These are phyloP conservation scores for Peronospora belbahrii DNA, from an alignment of 352 stramenopile species.

Conservation along the genomic window DNA sequence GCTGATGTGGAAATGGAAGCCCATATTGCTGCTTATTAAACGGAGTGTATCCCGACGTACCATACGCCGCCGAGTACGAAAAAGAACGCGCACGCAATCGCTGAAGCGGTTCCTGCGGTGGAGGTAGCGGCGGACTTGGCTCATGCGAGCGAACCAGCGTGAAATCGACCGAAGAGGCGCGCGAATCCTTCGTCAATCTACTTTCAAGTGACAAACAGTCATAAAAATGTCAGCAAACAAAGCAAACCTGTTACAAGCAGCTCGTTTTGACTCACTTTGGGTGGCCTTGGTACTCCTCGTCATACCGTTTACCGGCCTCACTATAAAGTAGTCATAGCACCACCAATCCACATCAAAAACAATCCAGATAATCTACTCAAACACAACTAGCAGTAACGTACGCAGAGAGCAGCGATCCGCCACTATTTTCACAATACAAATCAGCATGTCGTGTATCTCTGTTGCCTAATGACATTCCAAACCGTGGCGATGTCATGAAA, in stretches of 20 bases:
- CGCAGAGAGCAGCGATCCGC: conserved; percentile 23
- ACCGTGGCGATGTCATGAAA: conserved; percentile 46
- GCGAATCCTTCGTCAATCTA: conserved; percentile 54
- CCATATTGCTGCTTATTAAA: conserved; percentile 48
- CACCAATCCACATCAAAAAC: conserved; percentile 11
- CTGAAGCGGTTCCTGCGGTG: conserved; percentile 52
- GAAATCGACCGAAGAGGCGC: conserved; percentile 72
- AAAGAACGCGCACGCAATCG: conserved; percentile 69
- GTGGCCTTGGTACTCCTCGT: conserved; percentile 27
- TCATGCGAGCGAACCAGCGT: conserved; percentile 43
- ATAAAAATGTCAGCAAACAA: conserved; percentile 3
- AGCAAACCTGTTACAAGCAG: neutral
- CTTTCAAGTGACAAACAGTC: neutral
- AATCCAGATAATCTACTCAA: neutral
- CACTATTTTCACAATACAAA: conserved; percentile 24
- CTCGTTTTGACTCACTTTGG: conserved; percentile 14
- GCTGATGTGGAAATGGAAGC: conserved; percentile 30
- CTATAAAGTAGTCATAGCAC: conserved; percentile 8
- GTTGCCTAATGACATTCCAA: conserved; percentile 25
- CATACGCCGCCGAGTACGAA: conserved; percentile 62
- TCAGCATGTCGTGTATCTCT: conserved; percentile 18
- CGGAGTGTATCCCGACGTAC: conserved; percentile 38
- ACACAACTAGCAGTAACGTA: conserved; percentile 12
- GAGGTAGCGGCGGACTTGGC: conserved; percentile 60
- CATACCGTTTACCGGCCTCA: conserved; percentile 28